Evolutionary conservation across 371 early-diverging fungal species (phyloP).

Genomic region (Spraguea lophii): DNA sequence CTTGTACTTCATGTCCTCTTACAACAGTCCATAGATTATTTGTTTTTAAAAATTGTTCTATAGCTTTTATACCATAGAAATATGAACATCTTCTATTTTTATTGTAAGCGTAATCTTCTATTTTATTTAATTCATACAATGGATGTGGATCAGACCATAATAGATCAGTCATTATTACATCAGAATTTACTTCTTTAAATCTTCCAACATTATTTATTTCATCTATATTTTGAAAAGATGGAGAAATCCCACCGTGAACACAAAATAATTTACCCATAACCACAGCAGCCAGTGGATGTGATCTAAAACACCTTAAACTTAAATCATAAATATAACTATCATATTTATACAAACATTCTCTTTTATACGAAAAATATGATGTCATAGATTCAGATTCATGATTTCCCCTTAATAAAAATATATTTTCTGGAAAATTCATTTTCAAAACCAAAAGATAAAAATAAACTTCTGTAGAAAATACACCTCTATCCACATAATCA

Average conservation of each 20-base stretch:
- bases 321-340: constrained; percentile 56
- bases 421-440: constrained; percentile 51
- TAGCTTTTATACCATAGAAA: constrained; percentile 68
- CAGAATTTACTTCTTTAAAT: constrained; percentile 74
- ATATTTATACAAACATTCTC: constrained; percentile 67
- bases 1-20: constrained; percentile 89
- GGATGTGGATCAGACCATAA: constrained; percentile 89
- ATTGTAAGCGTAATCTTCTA: constrained; percentile 62
- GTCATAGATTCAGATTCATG: constrained; percentile 62
- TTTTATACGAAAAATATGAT: constrained; percentile 83
- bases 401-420: constrained; percentile 39
- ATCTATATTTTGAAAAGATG: constrained; percentile 60
- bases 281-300: constrained; percentile 71
- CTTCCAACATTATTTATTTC: constrained; percentile 68
- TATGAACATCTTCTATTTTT: constrained; percentile 75
- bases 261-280: constrained; percentile 75
- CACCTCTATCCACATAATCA: constrained; percentile 93
- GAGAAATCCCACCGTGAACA: constrained; percentile 84
- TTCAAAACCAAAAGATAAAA: constrained; percentile 67
- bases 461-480: constrained; percentile 59
- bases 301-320: constrained; percentile 71
- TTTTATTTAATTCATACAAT: constrained; percentile 69
- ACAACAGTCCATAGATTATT: constrained; percentile 73
- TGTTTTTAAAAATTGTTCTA: constrained; percentile 65
- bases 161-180: constrained; percentile 78